Base-by-base conservation (phyloP, 257 asterid species). In the Verbascum thapsus region DNA sequence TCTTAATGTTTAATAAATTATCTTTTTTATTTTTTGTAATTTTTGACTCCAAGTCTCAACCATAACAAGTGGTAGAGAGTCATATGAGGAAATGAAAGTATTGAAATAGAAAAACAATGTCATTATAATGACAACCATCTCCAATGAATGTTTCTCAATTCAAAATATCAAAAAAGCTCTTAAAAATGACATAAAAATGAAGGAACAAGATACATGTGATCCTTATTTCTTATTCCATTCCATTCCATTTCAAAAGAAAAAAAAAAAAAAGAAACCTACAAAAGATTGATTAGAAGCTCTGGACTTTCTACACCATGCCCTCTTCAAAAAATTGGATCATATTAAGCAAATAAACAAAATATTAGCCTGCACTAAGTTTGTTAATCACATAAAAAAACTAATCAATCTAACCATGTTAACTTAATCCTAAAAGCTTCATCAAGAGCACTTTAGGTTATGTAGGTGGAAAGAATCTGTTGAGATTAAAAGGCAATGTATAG, bases 401-500 rank as follows among this genome's bases (percentile, higher is more conserved):
- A 26, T 26, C 32, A 64, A 59, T 45, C 68, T 70, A 72, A 62
- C 55, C 74, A 61, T 53, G 64, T 56, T 77, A 72, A 61, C n/a
- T 56, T 41, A 58, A 42, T 53, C 51, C 51, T 52, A 54, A 54
- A 58, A 58, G 38, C 65, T 50, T 53, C 67, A 20, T 23, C 65
- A 20, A 2, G 3, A 26, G 5, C 7, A 43, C 12, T 45, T 52
- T 20, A 32, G 49, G 48, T 77, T 87, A 92, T 54, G 95, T 89
- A 1, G 99, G 97, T 32, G 99, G 99, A 69, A 92, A 92, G 89
- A 87, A 92, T 73, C 97, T 84, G 71, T 92, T 92, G 57, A 92
- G 97, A 40, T 92, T 92, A 26, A 89, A 92, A 6, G 99, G 99
- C 84, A 92, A 67, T 12, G 95, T 89, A 58, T 92, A 92, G 90